These are phyloP conservation scores for Tricholoma bakamatsutake DNA, from an alignment of 768 basidiomycete species.

Conservation along the genomic window DNA sequence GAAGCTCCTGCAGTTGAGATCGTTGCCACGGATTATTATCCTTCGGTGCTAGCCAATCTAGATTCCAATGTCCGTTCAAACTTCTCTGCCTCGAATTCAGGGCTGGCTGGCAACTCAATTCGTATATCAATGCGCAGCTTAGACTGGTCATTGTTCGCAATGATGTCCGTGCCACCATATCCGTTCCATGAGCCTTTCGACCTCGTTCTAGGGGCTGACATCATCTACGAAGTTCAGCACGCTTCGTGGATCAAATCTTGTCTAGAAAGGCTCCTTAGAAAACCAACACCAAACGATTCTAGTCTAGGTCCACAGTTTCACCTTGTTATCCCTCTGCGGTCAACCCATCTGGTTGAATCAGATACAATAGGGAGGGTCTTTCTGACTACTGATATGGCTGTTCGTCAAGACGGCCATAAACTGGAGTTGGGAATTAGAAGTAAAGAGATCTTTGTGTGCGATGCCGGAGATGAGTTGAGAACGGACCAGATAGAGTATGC, in stretches of 20 bases:
- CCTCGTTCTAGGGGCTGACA: conserved; percentile 74
- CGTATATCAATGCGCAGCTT: conserved; percentile 31
- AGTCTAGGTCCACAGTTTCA: conserved; percentile 45
- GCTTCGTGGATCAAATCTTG: conserved; percentile 65
- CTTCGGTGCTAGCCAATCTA: conserved; percentile 67
- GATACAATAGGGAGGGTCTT: conserved; percentile 55
- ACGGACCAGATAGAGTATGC: conserved; percentile 60
- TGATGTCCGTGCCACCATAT: conserved; percentile 2
- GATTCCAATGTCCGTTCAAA: conserved; percentile 53
- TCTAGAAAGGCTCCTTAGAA: conserved; percentile 43
- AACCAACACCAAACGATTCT: conserved; percentile 10
- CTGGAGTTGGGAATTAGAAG: conserved; percentile 41
- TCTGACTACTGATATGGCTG: neutral
- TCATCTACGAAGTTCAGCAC: conserved; percentile 71
- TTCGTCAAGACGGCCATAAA: conserved; percentile 4
- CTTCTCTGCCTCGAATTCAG: conserved; percentile 25
- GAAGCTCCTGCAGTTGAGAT: conserved; percentile 22
- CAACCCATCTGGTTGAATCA: conserved; percentile 57
- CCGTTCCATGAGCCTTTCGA: conserved; percentile 48
- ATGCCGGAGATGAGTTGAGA: conserved; percentile 32
- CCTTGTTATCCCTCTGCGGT: conserved; percentile 70
- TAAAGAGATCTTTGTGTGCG: conserved; percentile 52
- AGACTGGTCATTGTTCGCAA: conserved; percentile 53
- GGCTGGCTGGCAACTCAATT: neutral
- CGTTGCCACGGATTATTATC: conserved; percentile 75